Percentiles rank a stretch among this genome's conserved stretches.
These are phyloP conservation scores for Nitzschia sp. DNA, from an alignment of 108 stramenopile genomes.

Conservation along the genomic window DNA sequence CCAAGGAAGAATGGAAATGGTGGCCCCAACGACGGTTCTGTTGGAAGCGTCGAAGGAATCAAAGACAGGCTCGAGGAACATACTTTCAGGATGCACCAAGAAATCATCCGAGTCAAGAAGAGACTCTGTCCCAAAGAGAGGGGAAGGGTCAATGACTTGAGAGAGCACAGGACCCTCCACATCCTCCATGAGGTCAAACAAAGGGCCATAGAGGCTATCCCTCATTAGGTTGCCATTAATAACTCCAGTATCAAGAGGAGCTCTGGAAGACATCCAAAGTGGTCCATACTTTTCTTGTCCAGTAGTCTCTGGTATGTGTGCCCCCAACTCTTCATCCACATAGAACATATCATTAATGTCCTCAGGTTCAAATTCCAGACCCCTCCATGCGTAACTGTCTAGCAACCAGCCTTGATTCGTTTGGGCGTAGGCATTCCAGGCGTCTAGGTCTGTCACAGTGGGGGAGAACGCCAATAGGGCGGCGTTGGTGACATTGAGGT, in stretches of 20 bases:
- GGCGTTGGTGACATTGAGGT: constrained; percentile 4
- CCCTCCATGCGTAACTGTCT: constrained; percentile 11
- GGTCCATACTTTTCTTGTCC: constrained; percentile 2
- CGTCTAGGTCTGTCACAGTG: constrained; percentile 12
- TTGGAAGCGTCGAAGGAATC: constrained; percentile 5
- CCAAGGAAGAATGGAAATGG: constrained; percentile 44
- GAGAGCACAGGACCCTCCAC: neutral
- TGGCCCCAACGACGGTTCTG: constrained; percentile 30
- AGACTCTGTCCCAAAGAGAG: neutral
- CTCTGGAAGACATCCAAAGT: constrained; percentile 12
- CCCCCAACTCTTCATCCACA: neutral
- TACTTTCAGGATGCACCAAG: constrained; percentile 1
- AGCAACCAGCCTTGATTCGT: constrained; percentile 26
- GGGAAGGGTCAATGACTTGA: neutral
- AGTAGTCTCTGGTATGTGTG: neutral
- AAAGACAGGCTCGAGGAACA: constrained; percentile 6
- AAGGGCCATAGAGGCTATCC: neutral
- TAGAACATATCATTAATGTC: neutral
- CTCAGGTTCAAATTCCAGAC: neutral
- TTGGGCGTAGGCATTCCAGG: constrained; percentile 23
- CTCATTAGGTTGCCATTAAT: constrained; percentile 8
- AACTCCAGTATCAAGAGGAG: constrained; percentile 30
- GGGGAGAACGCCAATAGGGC: constrained; percentile 19
- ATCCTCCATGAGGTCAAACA: constrained; percentile 7
- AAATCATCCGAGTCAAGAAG: neutral